Base-by-base conservation (phyloP, 177 flowering plant species). In the Vitis hybrid region DNA sequence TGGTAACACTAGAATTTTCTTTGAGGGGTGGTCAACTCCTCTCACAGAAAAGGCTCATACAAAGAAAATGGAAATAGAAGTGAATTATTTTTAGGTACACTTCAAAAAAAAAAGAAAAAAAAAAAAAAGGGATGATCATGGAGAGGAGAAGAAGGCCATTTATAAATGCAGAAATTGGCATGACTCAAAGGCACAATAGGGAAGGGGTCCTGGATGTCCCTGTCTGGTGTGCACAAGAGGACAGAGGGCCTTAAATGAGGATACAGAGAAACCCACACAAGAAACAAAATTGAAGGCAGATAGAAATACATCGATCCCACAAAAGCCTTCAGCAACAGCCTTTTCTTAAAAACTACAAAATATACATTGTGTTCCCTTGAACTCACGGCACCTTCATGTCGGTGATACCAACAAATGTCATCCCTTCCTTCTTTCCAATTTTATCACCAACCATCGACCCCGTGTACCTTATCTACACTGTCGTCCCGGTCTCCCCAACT, bases 171-270 rank as follows among this genome's bases (percentile, higher is more conserved):
- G 55, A 11, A 11, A 14, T 52, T 40, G 46, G 46, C 46, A 35
- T 66, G 48, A 21, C 46, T 40, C 46, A 40, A 40, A 40, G 46
- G 46, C 46, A 7, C 6, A 40, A 6, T 6, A 40, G 9, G 46
- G 46, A 40, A 40, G 46, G 46, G 46, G 46, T 4, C 46, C 46
- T 32, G 64, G 6, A 52, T n/a, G 76, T 64, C 69, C 46, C 58
- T 60, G 49, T 69, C 67, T 21, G 40, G 54, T 24, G 65, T 66
- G 57, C 75, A 67, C 73, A 74, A 77, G 56, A 19, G 58, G 78
- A 77, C 80, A 74, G 15, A n/a, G 6, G 21, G 67, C 46, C 35
- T 50, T 74, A 71, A 72, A 74, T 64, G 60, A 74, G 70, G 24
- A 55, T 14, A 9, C 60, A 58, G 74, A 74, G 55, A 63, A 46